Evolutionary conservation across 352 stramenopile genomes (phyloP), one percentile per base, ranked within the genome.

Genomic region (Phytophthora citrophthora): DNA sequence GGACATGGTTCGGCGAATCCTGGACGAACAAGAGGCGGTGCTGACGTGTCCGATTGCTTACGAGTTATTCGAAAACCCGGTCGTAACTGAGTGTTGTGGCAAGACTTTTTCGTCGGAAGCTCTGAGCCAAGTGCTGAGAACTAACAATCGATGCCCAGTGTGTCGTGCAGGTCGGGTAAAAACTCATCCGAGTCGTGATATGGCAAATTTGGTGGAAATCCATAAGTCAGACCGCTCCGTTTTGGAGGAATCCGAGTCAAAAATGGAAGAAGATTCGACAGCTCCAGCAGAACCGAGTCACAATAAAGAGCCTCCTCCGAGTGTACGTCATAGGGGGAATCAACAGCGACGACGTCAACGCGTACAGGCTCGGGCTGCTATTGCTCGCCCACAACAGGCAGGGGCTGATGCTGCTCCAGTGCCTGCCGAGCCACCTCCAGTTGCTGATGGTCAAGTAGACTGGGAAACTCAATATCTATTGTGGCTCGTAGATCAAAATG

Each of bases 21-120:
- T 69, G 18, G 44, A 16, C 6, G 53, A 69, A 5, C 61, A 55
- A 3, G 59, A 68, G 41, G 36, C 34, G 15, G 29, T 40, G n/a
- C 20, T 61, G 16, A 68, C 51, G 23, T 68, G 59, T 31, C 59
- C 59, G 7, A 61, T 68, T 7, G 53, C 51, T 9, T 43, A 53
- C 12, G 59, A 68, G 1, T 38, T 61, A 36, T 61, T 68, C 12
- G 59, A 61, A 12, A 32, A 53, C 26, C 59, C 59, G n/a, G 51
- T 68, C 26, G 44, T 58, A 15, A 61, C 59, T 6, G 18, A 45
- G 12, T 67, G 59, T 38, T 67, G 51, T 6, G 51, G 50, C 16
- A 68, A 68, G 12, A 57, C 49, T 6, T 68, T 67, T 15, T 68
- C 59, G 12, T 43, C 26, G 1, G 59, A 23, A 32, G 44, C 43